Conservation (phyloP, 2,329 filamentous ascomycete species). For the Dendryphion nanum region DNA sequence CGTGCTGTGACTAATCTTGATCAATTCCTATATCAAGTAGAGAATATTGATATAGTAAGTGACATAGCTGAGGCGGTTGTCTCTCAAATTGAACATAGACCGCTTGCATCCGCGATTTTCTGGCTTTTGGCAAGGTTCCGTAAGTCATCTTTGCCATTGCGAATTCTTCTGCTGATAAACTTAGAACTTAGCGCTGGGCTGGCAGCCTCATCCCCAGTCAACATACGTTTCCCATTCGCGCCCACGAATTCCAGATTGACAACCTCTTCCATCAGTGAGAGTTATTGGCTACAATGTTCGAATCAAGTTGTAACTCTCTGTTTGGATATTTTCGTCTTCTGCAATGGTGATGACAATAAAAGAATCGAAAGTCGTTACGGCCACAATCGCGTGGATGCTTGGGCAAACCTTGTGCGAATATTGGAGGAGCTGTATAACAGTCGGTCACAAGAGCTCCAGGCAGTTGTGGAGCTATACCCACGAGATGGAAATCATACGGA, state of each 20-base stretch:
- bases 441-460: slow-evolving; percentile 21
- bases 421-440: slow-evolving; percentile 20
- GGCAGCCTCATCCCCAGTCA: not conserved
- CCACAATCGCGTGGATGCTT: slow-evolving; percentile 16
- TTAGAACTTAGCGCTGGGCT: not conserved
- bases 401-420: slow-evolving; percentile 15
- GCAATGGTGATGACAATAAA: slow-evolving; percentile 18
- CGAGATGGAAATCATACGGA: slow-evolving; percentile 18
- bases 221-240: not conserved
- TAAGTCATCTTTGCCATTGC: too few relatives aligned
- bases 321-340: slow-evolving; percentile 18
- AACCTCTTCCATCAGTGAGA: not conserved
- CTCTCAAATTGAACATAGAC: slow-evolving; percentile 3
- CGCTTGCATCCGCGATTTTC: slow-evolving; percentile 10
- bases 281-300: slow-evolving; percentile 11
- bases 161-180: not conserved
- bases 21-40: not conserved
- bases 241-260: not conserved
- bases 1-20: not conserved
- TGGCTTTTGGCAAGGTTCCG: slow-evolving; percentile 19
- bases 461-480: slow-evolving; percentile 32
- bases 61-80: slow-evolving; percentile 7
- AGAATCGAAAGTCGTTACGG: slow-evolving; percentile 19
- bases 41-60: not conserved
- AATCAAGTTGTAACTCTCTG: slow-evolving; percentile 17